A percentile compares a stretch with the other conserved stretches of the same genome.
phyloP scores from a whole-genome alignment of 108 stramenopile species.

The Poteriospumella lacustris region DNA sequence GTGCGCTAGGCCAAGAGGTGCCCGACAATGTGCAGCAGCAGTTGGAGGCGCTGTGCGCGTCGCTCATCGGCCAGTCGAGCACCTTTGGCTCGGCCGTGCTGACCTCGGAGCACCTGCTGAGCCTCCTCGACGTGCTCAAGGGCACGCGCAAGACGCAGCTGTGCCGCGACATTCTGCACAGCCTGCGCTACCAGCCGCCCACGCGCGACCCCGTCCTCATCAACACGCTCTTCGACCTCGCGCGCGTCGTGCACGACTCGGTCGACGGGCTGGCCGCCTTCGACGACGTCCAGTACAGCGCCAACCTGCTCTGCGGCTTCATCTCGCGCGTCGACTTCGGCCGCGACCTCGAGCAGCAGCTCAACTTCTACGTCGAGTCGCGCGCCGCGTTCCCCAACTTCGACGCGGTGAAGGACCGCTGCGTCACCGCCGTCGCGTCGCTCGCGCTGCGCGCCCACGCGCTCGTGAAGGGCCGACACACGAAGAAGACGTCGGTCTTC shows the following conservation, averaged over 20 bases:
- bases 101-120: conserved; percentile 35
- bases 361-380: conserved; percentile 39
- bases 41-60: conserved; percentile 10
- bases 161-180: conserved; percentile 18
- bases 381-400: conserved; percentile 37
- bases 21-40: neutral
- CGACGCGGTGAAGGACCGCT: conserved; percentile 14
- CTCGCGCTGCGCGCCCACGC: conserved; percentile 23
- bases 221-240: conserved; percentile 36
- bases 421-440: neutral
- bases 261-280: conserved; percentile 31
- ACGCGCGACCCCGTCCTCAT: conserved; percentile 35
- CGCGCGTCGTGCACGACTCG: conserved; percentile 25
- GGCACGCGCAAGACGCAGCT: conserved; percentile 18
- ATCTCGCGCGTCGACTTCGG: conserved; percentile 35
- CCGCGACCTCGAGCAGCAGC: conserved; percentile 41
- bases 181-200: neutral
- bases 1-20: neutral
- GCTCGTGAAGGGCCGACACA: conserved; percentile 30
- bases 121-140: conserved; percentile 37
- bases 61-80: conserved; percentile 18
- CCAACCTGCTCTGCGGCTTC: conserved; percentile 33
- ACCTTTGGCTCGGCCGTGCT: conserved; percentile 30
- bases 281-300: conserved; percentile 25
- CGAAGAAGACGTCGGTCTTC: conserved; percentile 33